Conservation (phyloP, 495 filamentous ascomycete genomes). For the Collariella sp. region DNA sequence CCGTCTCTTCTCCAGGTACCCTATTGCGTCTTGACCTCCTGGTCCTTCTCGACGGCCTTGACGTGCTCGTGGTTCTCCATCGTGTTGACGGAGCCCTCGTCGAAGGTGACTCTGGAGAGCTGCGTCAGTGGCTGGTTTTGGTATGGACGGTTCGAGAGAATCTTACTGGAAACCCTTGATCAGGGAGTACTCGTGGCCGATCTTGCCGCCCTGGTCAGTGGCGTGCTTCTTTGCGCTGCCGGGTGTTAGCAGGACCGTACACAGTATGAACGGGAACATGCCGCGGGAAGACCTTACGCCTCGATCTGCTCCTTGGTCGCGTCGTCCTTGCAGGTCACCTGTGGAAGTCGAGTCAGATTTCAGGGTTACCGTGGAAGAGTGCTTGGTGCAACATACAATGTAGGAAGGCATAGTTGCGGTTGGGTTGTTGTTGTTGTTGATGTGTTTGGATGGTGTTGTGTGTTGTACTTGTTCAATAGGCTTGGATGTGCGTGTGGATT, state of each 20-base stretch:
- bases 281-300: slow-evolving; percentile 37
- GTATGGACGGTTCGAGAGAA: not conserved
- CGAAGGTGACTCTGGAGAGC: slow-evolving; percentile 58
- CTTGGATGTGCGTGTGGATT: not conserved
- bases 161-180: slow-evolving; percentile 89
- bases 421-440: not conserved
- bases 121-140: not conserved
- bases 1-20: not conserved
- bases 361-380: not conserved
- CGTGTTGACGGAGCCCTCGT: slow-evolving; percentile 52
- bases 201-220: slow-evolving; percentile 63
- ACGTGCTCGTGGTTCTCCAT: slow-evolving; percentile 60
- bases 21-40: slow-evolving; percentile 63
- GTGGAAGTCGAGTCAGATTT: slow-evolving; percentile 8
- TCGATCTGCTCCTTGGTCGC: slow-evolving; percentile 53
- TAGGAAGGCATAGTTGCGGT: slow-evolving; percentile 56
- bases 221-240: slow-evolving; percentile 65
- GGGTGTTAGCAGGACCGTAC: slow-evolving; percentile 3
- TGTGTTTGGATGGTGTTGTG: not conserved
- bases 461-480: not conserved
- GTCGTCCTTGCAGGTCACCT: slow-evolving; percentile 74
- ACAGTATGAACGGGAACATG: not conserved
- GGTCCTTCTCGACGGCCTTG: slow-evolving; percentile 63
- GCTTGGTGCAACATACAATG: slow-evolving; percentile 59
- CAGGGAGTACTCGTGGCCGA: slow-evolving; percentile 72